Evolutionary conservation across 2,329 filamentous ascomycete genomes (phyloP).

Genomic region (Aspergillaceae sp.): DNA sequence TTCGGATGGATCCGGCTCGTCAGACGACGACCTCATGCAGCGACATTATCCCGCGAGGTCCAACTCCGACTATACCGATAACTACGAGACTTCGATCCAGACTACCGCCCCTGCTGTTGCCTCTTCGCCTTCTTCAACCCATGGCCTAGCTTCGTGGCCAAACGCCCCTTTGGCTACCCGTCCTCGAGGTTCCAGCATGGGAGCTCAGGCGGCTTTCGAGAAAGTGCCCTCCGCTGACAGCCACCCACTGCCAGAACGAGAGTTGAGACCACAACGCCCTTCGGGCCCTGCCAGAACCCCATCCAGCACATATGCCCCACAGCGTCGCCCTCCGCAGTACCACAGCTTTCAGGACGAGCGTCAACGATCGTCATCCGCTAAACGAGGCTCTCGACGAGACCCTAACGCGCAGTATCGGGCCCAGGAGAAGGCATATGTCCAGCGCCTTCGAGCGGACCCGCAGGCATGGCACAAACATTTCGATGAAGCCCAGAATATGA

Average conservation of each 20-base stretch:
- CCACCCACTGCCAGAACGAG: constrained; percentile 21
- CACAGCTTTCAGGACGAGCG: constrained; percentile 40
- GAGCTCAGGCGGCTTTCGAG: constrained; percentile 36
- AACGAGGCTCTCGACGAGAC: constrained; percentile 49
- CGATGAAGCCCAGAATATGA: constrained; percentile 57
- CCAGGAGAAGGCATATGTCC: constrained; percentile 91
- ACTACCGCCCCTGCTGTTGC: constrained; percentile 24
- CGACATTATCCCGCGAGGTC: constrained; percentile 22
- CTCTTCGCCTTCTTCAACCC: constrained; percentile 24
- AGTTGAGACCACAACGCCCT: constrained; percentile 54
- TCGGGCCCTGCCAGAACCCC: constrained; percentile 62
- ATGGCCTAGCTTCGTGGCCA: constrained; percentile 29
- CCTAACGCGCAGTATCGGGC: constrained; percentile 67
- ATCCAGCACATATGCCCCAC: constrained; percentile 68
- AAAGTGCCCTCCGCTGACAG: constrained; percentile 21
- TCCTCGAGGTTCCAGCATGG: constrained; percentile 36
- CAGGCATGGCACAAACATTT: constrained; percentile 59
- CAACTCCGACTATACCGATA: constrained; percentile 23
- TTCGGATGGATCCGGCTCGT: constrained; percentile 34
- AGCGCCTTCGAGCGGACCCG: constrained; percentile 76
- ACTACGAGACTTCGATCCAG: constrained; percentile 23
- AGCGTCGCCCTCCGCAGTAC: constrained; percentile 46
- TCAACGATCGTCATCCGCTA: constrained; percentile 50
- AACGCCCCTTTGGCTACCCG: constrained; percentile 25
- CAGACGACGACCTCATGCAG: constrained; percentile 32